Evolutionary conservation across 2,329 filamentous ascomycete genomes (phyloP), one percentile per base, ranked within the genome.

Genomic region (Fusarium graminum): DNA sequence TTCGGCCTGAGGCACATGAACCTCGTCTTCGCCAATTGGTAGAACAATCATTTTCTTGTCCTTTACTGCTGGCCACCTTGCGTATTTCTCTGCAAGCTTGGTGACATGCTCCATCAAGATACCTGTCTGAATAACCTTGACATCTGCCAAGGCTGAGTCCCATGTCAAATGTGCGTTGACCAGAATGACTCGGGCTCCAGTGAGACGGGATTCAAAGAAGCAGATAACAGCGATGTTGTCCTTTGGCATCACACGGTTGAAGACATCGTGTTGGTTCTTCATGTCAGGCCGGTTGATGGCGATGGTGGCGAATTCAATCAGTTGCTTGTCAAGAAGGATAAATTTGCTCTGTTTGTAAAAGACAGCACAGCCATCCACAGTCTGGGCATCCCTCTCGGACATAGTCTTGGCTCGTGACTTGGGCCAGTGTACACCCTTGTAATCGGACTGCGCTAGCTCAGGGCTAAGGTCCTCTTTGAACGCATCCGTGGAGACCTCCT

Each of bases 271-370:
- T 74, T 97, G 93, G 56, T 94, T 92, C 81, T 98, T 98, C 88
- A 97, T 97, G 76, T 98, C 95, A 4, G 94, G 92, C 68, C 95
- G 86, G 75, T 96, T 95, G 79, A 99, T 97, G 68, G 94, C 94
- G 56, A 93, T 92, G 59, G 92, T 91, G 36, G 92, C 90, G 76
- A 97, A 97, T 78, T 97, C 93, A 73, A 99, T 90, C 65, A 97
- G 82, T 75, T 97, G 92, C 82, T 97, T 97, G 81, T 98, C 94
- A 25, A 99, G 86, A 59, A 97, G 81, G 61, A 97, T 92, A 79
- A 91, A 98, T 81, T 97, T 98, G 85, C 89, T 94, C 75, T 89
- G 90, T 81, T 97, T 98, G 85, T 92, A 98, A 80, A 99, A 98
- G 50, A 94, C 94, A 32, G 95, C 95, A 78, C 95, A 98, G 12